Conservation (phyloP, 495 filamentous ascomycete species). For the Penicillium alfredii region DNA sequence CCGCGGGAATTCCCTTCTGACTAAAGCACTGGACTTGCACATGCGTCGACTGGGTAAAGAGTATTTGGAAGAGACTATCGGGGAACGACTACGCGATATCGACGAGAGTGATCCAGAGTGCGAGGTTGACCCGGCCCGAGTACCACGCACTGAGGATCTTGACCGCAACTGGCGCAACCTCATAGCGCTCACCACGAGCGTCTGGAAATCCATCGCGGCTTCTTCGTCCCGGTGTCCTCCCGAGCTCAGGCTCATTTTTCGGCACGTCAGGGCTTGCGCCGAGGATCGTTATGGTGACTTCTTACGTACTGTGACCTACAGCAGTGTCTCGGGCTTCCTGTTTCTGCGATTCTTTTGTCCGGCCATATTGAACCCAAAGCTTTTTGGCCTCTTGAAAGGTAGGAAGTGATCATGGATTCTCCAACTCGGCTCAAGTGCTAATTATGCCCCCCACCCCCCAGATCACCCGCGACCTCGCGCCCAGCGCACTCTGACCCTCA, state of each 20-base stretch:
- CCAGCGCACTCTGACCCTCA: slow-evolving; percentile 85
- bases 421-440: slow-evolving; percentile 10
- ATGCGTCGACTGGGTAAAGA: slow-evolving; percentile 94
- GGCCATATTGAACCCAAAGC: slow-evolving; percentile 90
- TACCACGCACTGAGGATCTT: slow-evolving; percentile 66
- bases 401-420: slow-evolving; percentile 6
- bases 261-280: slow-evolving; percentile 88
- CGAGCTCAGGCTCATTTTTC: slow-evolving; percentile 80
- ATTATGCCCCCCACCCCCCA: too few relatives aligned
- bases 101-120: slow-evolving; percentile 85
- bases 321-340: slow-evolving; percentile 92
- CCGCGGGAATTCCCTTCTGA: slow-evolving; percentile 89
- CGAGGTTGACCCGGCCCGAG: slow-evolving; percentile 80
- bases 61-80: slow-evolving; percentile 82
- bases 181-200: slow-evolving; percentile 65
- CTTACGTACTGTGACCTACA: slow-evolving; percentile 85
- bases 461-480: slow-evolving; percentile 84
- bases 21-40: slow-evolving; percentile 87
- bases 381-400: slow-evolving; percentile 88
- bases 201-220: slow-evolving; percentile 77
- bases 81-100: slow-evolving; percentile 79
- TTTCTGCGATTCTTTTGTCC: slow-evolving; percentile 96
- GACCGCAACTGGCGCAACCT: slow-evolving; percentile 79
- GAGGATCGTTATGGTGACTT: slow-evolving; percentile 98
- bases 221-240: slow-evolving; percentile 71